Evolutionary conservation across 2,329 filamentous ascomycete genomes (phyloP).

Genomic region (Colletotrichum godetiae): DNA sequence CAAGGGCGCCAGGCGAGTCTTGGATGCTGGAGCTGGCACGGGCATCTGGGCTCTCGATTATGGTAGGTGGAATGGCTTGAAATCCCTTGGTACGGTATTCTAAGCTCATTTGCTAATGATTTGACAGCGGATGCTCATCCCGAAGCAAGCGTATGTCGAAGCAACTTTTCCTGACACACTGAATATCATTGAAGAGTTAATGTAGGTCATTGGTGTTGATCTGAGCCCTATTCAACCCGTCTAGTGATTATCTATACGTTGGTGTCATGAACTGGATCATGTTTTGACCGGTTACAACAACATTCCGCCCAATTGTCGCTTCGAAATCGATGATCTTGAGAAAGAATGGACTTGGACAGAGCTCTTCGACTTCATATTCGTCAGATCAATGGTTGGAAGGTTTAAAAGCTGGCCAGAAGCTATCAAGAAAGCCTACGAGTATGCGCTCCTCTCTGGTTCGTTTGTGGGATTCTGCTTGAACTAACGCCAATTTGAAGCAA

Average conservation of each 20-base stretch:
- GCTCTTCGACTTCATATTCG: slow-evolving; percentile 70
- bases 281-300: slow-evolving; percentile 35
- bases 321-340: slow-evolving; percentile 52
- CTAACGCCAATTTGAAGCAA: background rate
- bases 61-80: slow-evolving; percentile 42
- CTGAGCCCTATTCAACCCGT: slow-evolving; percentile 52
- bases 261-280: background rate
- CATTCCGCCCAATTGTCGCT: slow-evolving; percentile 52
- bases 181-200: background rate
- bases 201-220: slow-evolving; percentile 49
- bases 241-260: slow-evolving; percentile 36
- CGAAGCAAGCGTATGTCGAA: slow-evolving; percentile 38
- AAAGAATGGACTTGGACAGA: slow-evolving; percentile 41
- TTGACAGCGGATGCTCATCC: slow-evolving; percentile 38
- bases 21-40: slow-evolving; percentile 42
- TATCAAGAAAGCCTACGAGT: slow-evolving; percentile 56
- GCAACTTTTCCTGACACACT: rapidly evolving
- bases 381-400: slow-evolving; percentile 63
- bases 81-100: background rate
- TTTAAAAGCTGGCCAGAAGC: slow-evolving; percentile 65
- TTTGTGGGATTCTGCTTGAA: too few relatives aligned
- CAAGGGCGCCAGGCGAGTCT: slow-evolving; percentile 31
- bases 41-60: slow-evolving; percentile 52
- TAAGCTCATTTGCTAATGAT: background rate
- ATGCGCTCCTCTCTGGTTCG: background rate